These are phyloP conservation scores for Datisca glomerata DNA, from an alignment of 306 rosid species.

Conservation along the genomic window DNA sequence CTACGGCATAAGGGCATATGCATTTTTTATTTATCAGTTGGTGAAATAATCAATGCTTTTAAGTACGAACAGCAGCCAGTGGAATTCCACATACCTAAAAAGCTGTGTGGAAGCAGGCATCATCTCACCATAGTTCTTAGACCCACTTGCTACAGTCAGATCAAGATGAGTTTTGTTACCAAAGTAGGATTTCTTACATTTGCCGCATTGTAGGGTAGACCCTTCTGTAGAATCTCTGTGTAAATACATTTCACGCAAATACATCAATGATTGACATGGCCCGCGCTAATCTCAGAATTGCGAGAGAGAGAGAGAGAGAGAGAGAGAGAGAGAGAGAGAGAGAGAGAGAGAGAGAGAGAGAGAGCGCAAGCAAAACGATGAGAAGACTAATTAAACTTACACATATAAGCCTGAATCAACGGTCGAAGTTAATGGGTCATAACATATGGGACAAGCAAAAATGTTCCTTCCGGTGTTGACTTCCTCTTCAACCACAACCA, in stretches of 20 bases:
- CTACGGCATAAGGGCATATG: not conserved
- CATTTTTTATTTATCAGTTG: not conserved
- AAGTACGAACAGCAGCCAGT: not conserved
- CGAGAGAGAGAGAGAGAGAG: not conserved
- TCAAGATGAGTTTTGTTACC: constrained; percentile 62
- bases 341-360: not conserved
- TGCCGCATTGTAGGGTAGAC: constrained; percentile 49
- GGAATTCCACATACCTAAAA: constrained; percentile 48
- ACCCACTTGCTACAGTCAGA: constrained; percentile 39
- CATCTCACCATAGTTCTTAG: constrained; percentile 41
- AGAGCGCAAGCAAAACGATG: not conserved
- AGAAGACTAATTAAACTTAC: constrained; percentile 26
- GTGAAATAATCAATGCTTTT: no score
- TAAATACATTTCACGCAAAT: constrained; percentile 16
- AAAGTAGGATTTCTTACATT: constrained; percentile 61
- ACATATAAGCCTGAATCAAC: constrained; percentile 30
- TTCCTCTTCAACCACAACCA: constrained; percentile 30
- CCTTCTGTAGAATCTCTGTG: constrained; percentile 46
- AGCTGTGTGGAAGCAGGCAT: constrained; percentile 75
- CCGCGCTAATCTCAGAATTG: not conserved
- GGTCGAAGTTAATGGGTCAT: constrained; percentile 29
- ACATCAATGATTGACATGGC: constrained; percentile 1
- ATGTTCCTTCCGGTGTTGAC: constrained; percentile 16
- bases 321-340: not conserved
- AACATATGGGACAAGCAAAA: constrained; percentile 88